A percentile compares a stretch with the other conserved stretches of the same genome.
Conservation (phyloP, 202 grass and related monocot species). For the Schoenoplectus triqueter region DNA sequence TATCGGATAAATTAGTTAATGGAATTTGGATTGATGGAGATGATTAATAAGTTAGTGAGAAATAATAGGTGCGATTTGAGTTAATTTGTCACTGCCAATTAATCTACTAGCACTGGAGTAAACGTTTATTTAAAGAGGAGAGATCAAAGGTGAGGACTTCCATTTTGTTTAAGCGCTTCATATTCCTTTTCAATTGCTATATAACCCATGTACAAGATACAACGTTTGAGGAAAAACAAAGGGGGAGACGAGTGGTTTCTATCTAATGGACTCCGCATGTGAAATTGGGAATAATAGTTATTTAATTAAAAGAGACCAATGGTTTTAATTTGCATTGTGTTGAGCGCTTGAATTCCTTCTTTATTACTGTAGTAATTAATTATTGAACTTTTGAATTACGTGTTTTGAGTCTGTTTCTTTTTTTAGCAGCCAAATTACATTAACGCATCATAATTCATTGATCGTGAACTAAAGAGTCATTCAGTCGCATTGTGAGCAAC, state of each 20-base stretch:
- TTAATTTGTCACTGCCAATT: not conserved
- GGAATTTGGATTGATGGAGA: constrained; percentile 4
- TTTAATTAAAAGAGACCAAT: not conserved
- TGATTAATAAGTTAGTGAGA: constrained; percentile 18
- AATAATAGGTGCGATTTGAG: not conserved
- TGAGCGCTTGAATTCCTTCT: too few species aligned
- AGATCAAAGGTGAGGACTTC: not conserved
- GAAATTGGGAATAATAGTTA: too few species aligned
- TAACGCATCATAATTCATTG: not conserved
- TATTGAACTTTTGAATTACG: not conserved
- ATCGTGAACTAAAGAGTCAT: not conserved
- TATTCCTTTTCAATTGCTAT: not conserved
- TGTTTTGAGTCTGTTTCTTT: not conserved
- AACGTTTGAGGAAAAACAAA: not conserved
- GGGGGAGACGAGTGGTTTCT: too few species aligned
- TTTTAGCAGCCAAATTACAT: not conserved
- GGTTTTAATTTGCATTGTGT: not conserved
- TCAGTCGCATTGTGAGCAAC: not conserved
- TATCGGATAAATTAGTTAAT: not conserved
- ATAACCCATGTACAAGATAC: not conserved
- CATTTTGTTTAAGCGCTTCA: not conserved
- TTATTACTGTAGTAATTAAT: not conserved
- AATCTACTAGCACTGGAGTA: not conserved
- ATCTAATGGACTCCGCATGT: too few species aligned
- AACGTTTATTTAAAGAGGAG: not conserved